phyloP scores from a whole-genome alignment of 2,329 filamentous ascomycete species.

The Diplodia mutila region DNA sequence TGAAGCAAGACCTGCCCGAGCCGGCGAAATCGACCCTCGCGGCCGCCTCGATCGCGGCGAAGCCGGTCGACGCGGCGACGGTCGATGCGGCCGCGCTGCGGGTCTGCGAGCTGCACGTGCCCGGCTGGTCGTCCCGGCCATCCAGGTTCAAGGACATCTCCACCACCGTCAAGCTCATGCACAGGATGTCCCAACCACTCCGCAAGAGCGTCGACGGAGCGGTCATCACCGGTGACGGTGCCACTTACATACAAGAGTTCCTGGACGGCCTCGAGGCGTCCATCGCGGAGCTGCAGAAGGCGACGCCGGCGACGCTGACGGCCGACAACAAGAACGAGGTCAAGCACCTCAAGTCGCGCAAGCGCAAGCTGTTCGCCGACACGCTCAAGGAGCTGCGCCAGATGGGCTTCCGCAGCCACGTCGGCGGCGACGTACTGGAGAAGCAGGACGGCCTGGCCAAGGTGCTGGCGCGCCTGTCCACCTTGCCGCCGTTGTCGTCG shows the following conservation, averaged over 20 bases:
- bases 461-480: conserved; percentile 64
- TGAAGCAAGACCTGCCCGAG: conserved; percentile 31
- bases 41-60: background rate
- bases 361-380: conserved; percentile 88
- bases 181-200: conserved; percentile 57
- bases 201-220: conserved; percentile 36
- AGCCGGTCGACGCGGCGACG: conserved; percentile 24
- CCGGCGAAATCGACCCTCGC: background rate
- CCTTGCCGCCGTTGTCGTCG: conserved; percentile 38
- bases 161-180: conserved; percentile 76
- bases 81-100: conserved; percentile 30
- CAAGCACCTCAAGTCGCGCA: conserved; percentile 88
- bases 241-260: conserved; percentile 67
- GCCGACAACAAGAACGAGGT: conserved; percentile 84
- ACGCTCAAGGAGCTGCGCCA: conserved; percentile 78
- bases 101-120: conserved; percentile 33
- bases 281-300: conserved; percentile 75
- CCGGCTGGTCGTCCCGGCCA: conserved; percentile 51
- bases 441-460: conserved; percentile 72
- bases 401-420: conserved; percentile 88
- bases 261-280: conserved; percentile 68
- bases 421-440: conserved; percentile 72
- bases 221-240: conserved; percentile 54
- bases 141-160: conserved; percentile 71
- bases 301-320: conserved; percentile 78